These are phyloP conservation scores for Peronospora belbahrii DNA, from an alignment of 352 stramenopile species.

Conservation along the genomic window DNA sequence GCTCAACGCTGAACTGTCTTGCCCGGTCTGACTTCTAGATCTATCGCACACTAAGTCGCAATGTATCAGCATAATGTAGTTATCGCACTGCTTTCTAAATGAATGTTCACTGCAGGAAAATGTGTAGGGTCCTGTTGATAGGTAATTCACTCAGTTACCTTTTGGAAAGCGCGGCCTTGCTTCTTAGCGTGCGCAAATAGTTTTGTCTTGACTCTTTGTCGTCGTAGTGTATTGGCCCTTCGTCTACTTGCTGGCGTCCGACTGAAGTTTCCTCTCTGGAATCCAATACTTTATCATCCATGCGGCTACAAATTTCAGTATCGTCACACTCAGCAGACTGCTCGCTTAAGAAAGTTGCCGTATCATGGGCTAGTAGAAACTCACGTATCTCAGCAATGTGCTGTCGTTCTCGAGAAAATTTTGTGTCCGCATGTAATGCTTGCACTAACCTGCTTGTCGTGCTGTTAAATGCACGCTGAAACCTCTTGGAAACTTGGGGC, in stretches of 20 bases:
- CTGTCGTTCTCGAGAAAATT: slow-evolving; percentile 5
- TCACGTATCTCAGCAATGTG: slow-evolving; percentile 19
- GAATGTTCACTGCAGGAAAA: too few relatives aligned
- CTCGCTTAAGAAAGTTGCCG: slow-evolving; percentile 12
- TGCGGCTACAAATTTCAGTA: background rate
- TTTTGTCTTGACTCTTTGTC: slow-evolving; percentile 15
- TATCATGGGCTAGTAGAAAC: slow-evolving; percentile 24
- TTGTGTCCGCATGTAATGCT: background rate
- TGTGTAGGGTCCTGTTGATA: background rate
- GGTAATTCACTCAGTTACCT: slow-evolving; percentile 1
- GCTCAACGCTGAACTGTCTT: too few relatives aligned
- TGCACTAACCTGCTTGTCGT: background rate
- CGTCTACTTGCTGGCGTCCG: background rate
- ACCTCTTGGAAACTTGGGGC: slow-evolving; percentile 11
- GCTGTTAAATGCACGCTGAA: slow-evolving; percentile 23
- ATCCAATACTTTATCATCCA: background rate
- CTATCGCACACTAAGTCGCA: too few relatives aligned
- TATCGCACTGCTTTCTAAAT: too few relatives aligned
- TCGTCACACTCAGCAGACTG: background rate
- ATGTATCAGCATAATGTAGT: too few relatives aligned
- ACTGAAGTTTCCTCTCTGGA: background rate
- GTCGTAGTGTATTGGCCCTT: slow-evolving; percentile 15
- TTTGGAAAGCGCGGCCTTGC: slow-evolving; percentile 11
- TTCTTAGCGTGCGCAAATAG: slow-evolving; percentile 20
- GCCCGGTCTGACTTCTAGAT: too few relatives aligned